Conservation (phyloP, 192 early-diverging fungal genomes). For the Podila epicladia region DNA sequence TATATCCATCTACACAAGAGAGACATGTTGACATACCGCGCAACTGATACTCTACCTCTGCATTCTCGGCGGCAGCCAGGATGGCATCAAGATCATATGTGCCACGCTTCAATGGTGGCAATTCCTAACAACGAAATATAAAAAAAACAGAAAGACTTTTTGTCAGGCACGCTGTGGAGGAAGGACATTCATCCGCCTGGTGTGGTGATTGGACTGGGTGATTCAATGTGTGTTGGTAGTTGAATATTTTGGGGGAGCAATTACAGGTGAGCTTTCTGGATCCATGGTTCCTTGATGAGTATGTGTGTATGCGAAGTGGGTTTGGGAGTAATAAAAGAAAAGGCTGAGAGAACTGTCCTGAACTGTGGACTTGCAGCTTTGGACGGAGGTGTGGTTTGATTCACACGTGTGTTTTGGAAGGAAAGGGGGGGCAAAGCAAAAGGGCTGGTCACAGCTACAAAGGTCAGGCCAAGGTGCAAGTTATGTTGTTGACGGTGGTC, state of each 20-base stretch:
- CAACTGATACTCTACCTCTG: slow-evolving; percentile 18
- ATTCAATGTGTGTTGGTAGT: background rate
- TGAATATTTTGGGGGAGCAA: background rate
- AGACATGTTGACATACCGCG: background rate
- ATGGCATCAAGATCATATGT: slow-evolving; percentile 50
- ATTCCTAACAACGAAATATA: slow-evolving; percentile 19
- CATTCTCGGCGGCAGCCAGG: slow-evolving; percentile 35
- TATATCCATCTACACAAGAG: background rate
- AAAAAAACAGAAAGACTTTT: background rate
- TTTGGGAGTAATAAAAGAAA: background rate
- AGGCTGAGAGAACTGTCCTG: background rate
- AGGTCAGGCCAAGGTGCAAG: too few relatives aligned
- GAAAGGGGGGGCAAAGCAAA: too few relatives aligned
- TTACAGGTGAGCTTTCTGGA: slow-evolving; percentile 47
- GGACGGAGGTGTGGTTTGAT: too few relatives aligned
- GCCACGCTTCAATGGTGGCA: slow-evolving; percentile 44
- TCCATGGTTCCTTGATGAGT: slow-evolving; percentile 16
- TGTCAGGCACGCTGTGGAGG: background rate
- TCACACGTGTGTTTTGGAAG: too few relatives aligned
- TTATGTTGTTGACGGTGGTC: background rate
- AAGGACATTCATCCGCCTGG: background rate
- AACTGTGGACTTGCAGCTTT: too few relatives aligned
- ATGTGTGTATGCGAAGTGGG: background rate
- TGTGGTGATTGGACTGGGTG: background rate
- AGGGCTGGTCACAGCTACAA: too few relatives aligned